Evolutionary conservation across 208 protist genomes (phyloP).

Genomic region (Phytomonas sp.): DNA sequence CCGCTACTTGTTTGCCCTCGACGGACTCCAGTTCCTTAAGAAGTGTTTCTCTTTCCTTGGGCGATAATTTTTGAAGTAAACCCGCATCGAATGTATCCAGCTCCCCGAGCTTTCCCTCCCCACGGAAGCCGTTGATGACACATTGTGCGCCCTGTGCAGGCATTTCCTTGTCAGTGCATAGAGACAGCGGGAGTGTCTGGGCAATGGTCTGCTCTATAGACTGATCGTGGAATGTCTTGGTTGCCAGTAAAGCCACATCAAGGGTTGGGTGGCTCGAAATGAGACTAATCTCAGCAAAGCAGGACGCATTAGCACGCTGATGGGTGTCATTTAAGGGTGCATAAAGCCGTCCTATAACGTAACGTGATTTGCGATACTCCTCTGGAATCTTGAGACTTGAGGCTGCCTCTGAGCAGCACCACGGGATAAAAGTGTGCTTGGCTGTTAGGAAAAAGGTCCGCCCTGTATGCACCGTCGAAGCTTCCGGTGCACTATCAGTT

Average conservation of each 20-base stretch:
- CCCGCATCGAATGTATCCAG: constrained; percentile 70
- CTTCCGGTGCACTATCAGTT: not conserved
- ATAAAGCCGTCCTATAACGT: constrained; percentile 50
- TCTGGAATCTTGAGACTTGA: constrained; percentile 61
- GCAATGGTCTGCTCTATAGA: not conserved
- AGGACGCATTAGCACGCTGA: constrained; percentile 16
- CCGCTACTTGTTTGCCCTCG: constrained; percentile 46
- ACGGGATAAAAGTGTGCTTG: constrained; percentile 75
- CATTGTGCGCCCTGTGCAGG: constrained; percentile 1
- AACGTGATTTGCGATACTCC: constrained; percentile 64
- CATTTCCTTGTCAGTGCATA: not conserved
- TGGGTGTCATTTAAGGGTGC: constrained; percentile 3
- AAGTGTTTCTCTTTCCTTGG: constrained; percentile 35
- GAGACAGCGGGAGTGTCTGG: not conserved
- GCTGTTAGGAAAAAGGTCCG: constrained; percentile 50
- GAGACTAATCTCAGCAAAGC: constrained; percentile 21
- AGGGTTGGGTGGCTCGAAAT: constrained; percentile 45
- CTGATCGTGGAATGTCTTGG: constrained; percentile 5
- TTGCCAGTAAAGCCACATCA: constrained; percentile 49
- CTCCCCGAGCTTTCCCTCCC: constrained; percentile 43
- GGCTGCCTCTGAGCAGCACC: constrained; percentile 38
- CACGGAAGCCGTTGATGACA: constrained; percentile 50
- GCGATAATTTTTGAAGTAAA: constrained; percentile 40
- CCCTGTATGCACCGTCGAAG: not conserved
- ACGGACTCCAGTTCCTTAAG: constrained; percentile 42